Evolutionary conservation across 352 stramenopile species (phyloP), one percentile per base, ranked within the genome.

Genomic region (Phytophthora fragariae): DNA sequence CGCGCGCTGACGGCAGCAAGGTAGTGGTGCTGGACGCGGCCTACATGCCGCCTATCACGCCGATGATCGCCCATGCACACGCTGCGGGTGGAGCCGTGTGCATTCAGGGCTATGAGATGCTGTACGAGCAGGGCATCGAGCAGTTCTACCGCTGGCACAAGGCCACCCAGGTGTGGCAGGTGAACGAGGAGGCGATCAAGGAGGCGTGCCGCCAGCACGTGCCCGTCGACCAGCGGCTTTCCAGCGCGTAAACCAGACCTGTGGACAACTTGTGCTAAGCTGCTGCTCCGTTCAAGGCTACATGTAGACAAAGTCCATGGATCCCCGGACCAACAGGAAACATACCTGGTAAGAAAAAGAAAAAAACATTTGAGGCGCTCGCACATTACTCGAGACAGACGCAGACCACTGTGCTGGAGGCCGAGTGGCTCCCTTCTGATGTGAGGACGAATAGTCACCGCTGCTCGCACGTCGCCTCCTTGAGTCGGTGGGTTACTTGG

Each of bases 71-170:
- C 21, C 95, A 99, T 68, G 97, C 96, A 2, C 68, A 91, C 33
- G 82, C 78, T 7, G 80, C 79, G n/a, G 95, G 93, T 17, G 75
- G 67, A 53, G 98, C 90, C 57, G 62, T 83, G 55, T 92, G 97
- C 58, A 94, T 99, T 49, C 91, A 99, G 68, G 98, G 98, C 56
- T 99, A 96, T 24, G 97, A 99, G 72, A 99, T 99, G 98, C 83
- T 99, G 19, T 98, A 98, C 73, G 96, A 99, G 79, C 98, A 99
- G 81, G 98, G 96, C 39, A 89, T 98, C 5, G 96, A 98, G 73
- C 97, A 99, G 76, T 99, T 99, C 79, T 86, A 97, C 71, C 83
- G 97, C 37, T 99, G 98, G 97, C 84, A 93, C 74, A 84, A 82
- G 80, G 69, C 77, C 21, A 90, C 86, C 27, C 75, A 83, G 27